These are phyloP conservation scores for Penicillium sp. DNA, from an alignment of 2,329 filamentous ascomycete genomes.

Conservation along the genomic window DNA sequence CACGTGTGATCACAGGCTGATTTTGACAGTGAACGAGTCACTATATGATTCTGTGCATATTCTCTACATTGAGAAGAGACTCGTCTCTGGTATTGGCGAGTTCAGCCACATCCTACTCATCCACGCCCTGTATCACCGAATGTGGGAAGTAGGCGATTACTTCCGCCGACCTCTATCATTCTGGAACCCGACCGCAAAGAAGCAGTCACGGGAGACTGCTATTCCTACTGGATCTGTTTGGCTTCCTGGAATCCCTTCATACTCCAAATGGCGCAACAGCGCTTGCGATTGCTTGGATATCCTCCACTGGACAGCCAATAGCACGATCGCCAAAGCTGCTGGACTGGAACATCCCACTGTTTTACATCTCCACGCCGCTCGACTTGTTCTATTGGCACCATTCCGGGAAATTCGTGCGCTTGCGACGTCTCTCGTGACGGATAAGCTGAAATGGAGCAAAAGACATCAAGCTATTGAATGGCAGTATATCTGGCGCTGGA, in stretches of 20 bases:
- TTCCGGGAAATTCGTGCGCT: constrained; percentile 50
- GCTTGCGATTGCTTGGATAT: constrained; percentile 54
- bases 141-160: constrained; percentile 52
- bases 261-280: constrained; percentile 50
- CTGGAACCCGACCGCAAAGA: constrained; percentile 48
- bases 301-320: constrained; percentile 61
- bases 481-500: constrained; percentile 53
- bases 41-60: constrained; percentile 47
- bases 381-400: constrained; percentile 55
- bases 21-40: constrained; percentile 31
- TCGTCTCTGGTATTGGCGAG: constrained; percentile 49
- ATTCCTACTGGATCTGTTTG: constrained; percentile 44
- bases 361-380: constrained; percentile 57
- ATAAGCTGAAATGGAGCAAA: constrained; percentile 33
- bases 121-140: constrained; percentile 53
- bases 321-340: constrained; percentile 49
- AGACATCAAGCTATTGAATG: constrained; percentile 34
- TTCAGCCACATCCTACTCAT: constrained; percentile 53
- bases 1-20: not conserved
- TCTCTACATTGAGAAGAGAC: constrained; percentile 52
- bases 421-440: constrained; percentile 38
- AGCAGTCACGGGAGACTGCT: constrained; percentile 37
- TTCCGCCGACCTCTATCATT: constrained; percentile 49
- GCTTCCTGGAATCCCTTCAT: constrained; percentile 51
- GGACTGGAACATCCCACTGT: constrained; percentile 59